These are phyloP conservation scores for Trifolium dubium DNA, from an alignment of 306 rosid species.

Conservation along the genomic window DNA sequence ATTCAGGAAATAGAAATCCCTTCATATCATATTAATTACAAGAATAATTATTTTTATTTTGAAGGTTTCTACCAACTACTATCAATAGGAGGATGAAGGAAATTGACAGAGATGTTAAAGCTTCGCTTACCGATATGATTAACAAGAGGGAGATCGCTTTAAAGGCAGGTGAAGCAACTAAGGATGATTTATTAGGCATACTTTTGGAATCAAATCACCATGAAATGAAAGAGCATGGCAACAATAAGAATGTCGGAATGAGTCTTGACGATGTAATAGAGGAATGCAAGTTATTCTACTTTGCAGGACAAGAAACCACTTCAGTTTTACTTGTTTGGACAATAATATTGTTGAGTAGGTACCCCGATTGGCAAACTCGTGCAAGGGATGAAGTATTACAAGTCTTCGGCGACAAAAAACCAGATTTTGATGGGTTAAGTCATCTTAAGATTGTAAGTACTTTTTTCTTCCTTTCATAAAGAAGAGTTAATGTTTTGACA, in stretches of 20 bases:
- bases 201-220: background rate
- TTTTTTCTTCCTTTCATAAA: background rate
- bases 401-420: constrained; percentile 29
- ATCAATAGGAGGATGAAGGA: constrained; percentile 28
- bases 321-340: constrained; percentile 61
- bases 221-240: constrained; percentile 50
- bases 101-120: background rate
- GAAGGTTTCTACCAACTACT: constrained; percentile 43
- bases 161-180: constrained; percentile 43
- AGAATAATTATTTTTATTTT: background rate
- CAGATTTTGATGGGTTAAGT: background rate
- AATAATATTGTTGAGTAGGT: constrained; percentile 47
- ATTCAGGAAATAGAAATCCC: background rate
- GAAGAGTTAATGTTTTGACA: too few species aligned
- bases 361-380: constrained; percentile 55
- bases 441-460: constrained; percentile 40
- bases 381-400: constrained; percentile 63
- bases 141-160: constrained; percentile 38
- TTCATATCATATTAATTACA: background rate
- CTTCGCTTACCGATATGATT: constrained; percentile 38
- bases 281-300: constrained; percentile 62
- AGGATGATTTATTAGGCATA: background rate
- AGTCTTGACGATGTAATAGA: constrained; percentile 49
- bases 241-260: constrained; percentile 51
- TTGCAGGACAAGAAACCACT: constrained; percentile 70